Base-by-base conservation (phyloP, 129 eudicot species). In the Erigeron canadensis region DNA sequence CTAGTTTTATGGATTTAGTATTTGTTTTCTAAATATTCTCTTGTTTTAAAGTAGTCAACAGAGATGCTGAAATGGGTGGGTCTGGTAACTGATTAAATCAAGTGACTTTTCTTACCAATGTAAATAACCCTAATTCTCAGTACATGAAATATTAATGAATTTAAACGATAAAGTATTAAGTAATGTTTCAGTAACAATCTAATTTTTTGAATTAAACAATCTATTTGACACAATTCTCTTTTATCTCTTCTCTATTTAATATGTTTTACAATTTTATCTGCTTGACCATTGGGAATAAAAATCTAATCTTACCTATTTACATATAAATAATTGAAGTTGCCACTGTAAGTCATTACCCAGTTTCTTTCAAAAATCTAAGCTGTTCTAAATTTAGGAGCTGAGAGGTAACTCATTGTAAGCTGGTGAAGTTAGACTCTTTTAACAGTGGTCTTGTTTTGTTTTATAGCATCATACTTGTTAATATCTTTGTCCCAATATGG, bases 281-380 rank as follows among this genome's bases (percentile, higher is more conserved):
- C n/a, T n/a, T n/a, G n/a, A n/a, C n/a, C n/a, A n/a, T n/a, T n/a
- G n/a, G n/a, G n/a, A n/a, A n/a, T n/a, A n/a, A n/a, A n/a, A n/a
- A n/a, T n/a, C n/a, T n/a, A n/a, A n/a, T n/a, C n/a, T n/a, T n/a
- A n/a, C n/a, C n/a, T n/a, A n/a, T n/a, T n/a, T n/a, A 28, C 34
- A 17, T 18, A 16, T 39, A 65, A 19, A 50, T 50, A 5, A 11
- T 22, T 19, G 16, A 41, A 43, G 4, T 64, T 67, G 13, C 47
- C 51, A 38, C 59, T 13, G n/a, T 38, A 9, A 16, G 51, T 68
- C 44, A 48, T 47, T 68, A 68, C 37, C 62, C 7, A 50, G 2
- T 50, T 21, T 67, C 41, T 63, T 69, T 74, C 65, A 53, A 75
- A 43, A 54, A 55, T 68, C 60, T 51, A 73, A 73, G 39, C 37